A percentile compares a stretch with the other conserved stretches of the same genome.
Conservation (phyloP, 805 yeast genomes). For the Grigorovia humatica region DNA sequence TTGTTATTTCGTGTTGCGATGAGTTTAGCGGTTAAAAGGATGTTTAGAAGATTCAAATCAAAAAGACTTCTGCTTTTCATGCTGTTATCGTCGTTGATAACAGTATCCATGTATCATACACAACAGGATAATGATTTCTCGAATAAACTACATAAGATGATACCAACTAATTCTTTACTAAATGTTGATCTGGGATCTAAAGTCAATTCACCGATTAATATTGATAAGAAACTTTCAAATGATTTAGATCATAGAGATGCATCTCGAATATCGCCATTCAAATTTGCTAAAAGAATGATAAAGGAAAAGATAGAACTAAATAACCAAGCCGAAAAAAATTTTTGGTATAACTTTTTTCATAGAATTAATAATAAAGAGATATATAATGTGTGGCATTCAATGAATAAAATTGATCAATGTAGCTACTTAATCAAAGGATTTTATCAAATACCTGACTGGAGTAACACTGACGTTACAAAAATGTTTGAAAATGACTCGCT, state of each 20-base stretch:
- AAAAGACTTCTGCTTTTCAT: not conserved
- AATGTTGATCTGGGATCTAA: not conserved
- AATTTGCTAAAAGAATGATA: not conserved
- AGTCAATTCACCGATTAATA: not conserved
- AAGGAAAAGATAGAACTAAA: not conserved
- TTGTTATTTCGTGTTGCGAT: not conserved
- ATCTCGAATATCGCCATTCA: not conserved
- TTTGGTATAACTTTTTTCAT: not conserved
- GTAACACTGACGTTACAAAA: not conserved
- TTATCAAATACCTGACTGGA: constrained; percentile 2
- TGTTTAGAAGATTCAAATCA: not conserved
- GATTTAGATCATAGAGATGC: not conserved
- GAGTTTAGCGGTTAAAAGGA: not conserved
- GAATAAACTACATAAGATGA: not conserved
- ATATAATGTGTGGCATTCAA: not conserved
- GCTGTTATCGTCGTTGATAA: not conserved
- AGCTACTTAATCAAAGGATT: constrained; percentile 1
- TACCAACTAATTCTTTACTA: not conserved
- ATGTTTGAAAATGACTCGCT: not conserved
- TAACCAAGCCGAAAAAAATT: not conserved
- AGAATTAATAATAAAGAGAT: not conserved
- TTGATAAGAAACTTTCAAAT: not conserved
- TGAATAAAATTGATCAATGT: constrained; percentile 1
- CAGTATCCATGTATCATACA: not conserved
- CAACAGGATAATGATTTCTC: not conserved